Conservation (phyloP, 139 green algal genomes). For the Trebouxia sp. region DNA sequence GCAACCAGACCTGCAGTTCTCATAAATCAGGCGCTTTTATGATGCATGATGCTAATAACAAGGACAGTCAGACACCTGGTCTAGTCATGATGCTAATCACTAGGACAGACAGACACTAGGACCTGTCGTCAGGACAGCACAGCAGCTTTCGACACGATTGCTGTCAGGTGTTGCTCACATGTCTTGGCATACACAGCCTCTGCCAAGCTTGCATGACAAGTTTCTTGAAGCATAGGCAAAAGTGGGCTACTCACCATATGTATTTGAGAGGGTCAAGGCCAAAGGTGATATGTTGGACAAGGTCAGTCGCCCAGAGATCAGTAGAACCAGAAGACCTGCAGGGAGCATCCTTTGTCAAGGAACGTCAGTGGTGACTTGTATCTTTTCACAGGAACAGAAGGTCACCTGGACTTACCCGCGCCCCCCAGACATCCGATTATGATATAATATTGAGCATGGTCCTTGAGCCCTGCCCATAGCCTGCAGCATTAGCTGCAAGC, state of each 20-base stretch:
- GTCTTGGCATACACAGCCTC: too few relatives aligned
- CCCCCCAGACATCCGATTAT: slow-evolving; percentile 62
- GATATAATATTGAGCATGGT: slow-evolving; percentile 78
- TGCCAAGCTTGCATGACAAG: not conserved
- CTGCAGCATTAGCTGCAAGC: too few relatives aligned
- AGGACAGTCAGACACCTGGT: too few relatives aligned
- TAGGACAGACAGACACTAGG: too few relatives aligned
- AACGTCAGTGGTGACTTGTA: not conserved
- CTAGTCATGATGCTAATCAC: too few relatives aligned
- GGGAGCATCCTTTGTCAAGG: not conserved
- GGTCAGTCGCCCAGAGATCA: slow-evolving; percentile 44
- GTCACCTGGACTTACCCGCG: slow-evolving; percentile 40
- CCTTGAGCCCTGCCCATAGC: slow-evolving; percentile 57
- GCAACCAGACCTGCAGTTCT: slow-evolving; percentile 68
- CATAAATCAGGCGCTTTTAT: too few relatives aligned
- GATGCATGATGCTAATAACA: too few relatives aligned
- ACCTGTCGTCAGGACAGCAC: not conserved
- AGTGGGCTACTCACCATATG: slow-evolving; percentile 73
- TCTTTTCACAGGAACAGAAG: not conserved
- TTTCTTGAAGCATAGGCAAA: not conserved
- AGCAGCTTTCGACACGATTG: not conserved
- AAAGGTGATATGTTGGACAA: slow-evolving; percentile 56
- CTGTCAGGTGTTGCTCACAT: too few relatives aligned
- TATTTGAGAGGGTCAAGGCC: slow-evolving; percentile 84
- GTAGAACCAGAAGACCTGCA: slow-evolving; percentile 27